A percentile compares a stretch with the other conserved stretches of the same genome.
phyloP scores from a whole-genome alignment of 164 flowering plant species.

The Paratinospora sagittata region DNA sequence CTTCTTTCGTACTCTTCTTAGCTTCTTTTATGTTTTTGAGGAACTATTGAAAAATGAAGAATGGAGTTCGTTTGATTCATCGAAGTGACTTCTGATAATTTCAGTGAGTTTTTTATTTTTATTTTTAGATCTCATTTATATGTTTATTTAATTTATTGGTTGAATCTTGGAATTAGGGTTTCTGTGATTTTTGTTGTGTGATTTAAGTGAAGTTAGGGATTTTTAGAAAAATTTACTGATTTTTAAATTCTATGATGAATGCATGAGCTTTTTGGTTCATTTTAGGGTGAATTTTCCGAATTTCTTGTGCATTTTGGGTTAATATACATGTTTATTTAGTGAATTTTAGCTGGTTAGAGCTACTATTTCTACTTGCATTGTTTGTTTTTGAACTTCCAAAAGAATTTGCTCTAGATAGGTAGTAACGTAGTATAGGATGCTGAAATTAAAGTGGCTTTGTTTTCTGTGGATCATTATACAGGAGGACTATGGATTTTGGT shows the following conservation, averaged over 20 bases:
- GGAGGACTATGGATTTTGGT: not conserved
- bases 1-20: too few relatives aligned
- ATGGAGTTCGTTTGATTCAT: not conserved
- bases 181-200: too few relatives aligned
- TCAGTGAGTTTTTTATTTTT: not conserved
- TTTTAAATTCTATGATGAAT: too few relatives aligned
- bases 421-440: not conserved
- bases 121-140: not conserved
- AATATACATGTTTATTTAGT: not conserved
- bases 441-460: not conserved
- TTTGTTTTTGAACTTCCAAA: too few relatives aligned
- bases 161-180: slow-evolving; percentile 2
- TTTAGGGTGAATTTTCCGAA: too few relatives aligned
- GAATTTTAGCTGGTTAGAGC: not conserved
- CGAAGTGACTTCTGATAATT: not conserved
- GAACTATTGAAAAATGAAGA: not conserved
- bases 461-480: too few relatives aligned
- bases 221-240: too few relatives aligned
- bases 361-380: not conserved
- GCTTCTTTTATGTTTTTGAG: not conserved
- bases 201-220: not conserved
- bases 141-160: not conserved
- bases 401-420: not conserved
- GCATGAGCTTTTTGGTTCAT: not conserved
- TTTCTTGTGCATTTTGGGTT: too few relatives aligned